These are phyloP conservation scores for Pseudonitzschia multiseries DNA, from an alignment of 108 stramenopile species.

Conservation along the genomic window DNA sequence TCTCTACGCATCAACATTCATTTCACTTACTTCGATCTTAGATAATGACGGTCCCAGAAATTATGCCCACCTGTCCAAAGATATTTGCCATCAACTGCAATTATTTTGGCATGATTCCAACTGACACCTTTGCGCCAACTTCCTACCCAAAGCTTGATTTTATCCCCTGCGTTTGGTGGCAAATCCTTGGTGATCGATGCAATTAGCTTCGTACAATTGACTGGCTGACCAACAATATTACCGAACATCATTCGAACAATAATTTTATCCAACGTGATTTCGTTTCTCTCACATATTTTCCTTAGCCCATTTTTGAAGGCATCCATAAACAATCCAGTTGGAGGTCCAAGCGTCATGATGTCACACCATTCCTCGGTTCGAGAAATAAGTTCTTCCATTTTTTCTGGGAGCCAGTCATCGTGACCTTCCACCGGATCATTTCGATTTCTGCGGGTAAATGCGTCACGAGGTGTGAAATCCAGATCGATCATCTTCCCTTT, in stretches of 20 bases:
- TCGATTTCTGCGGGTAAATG: conserved; percentile 21
- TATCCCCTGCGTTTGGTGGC: conserved; percentile 39
- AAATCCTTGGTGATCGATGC: conserved; percentile 51
- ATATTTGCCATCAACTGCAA: conserved; percentile 65
- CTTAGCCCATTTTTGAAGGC: conserved; percentile 40
- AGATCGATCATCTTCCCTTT: conserved; percentile 48
- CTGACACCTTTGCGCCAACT: conserved; percentile 56
- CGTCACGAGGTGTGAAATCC: conserved; percentile 46
- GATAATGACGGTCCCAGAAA: conserved; percentile 58
- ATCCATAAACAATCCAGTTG: conserved; percentile 56
- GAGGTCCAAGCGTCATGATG: conserved; percentile 48
- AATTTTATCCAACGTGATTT: conserved; percentile 16
- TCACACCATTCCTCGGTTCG: conserved; percentile 53
- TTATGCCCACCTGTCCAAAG: conserved; percentile 67
- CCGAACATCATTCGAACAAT: conserved; percentile 65
- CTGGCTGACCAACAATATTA: conserved; percentile 59
- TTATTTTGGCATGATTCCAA: conserved; percentile 70
- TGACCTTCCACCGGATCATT: conserved; percentile 44
- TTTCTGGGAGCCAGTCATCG: conserved; percentile 56
- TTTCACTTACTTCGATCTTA: conserved; percentile 20
- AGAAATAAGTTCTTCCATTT: conserved; percentile 40
- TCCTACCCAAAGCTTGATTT: conserved; percentile 62
- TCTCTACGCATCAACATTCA: background rate
- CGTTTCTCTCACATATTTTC: conserved; percentile 34
- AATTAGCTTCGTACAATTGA: conserved; percentile 49